Evolutionary conservation across 192 early-diverging fungal species (phyloP).

Genomic region (Gaertneriomyces semiglobifer): DNA sequence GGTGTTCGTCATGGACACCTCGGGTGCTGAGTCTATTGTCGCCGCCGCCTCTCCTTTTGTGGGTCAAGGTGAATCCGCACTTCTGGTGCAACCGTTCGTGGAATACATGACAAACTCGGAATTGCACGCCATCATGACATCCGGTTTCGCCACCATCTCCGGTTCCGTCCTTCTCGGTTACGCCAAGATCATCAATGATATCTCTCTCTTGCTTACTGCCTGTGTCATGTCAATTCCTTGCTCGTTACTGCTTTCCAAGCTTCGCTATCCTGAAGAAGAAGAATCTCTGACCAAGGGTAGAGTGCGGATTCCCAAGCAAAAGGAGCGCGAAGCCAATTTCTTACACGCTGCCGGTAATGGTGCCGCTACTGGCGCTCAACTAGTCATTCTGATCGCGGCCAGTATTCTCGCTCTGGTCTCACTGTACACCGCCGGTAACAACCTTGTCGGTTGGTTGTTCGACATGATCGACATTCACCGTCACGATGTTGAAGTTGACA

Average conservation of each 20-base stretch:
- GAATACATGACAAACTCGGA: constrained; percentile 81
- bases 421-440: constrained; percentile 65
- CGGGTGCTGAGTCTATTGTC: constrained; percentile 79
- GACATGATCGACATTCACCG: constrained; percentile 35
- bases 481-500: constrained; percentile 41
- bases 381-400: constrained; percentile 70
- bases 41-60: constrained; percentile 83
- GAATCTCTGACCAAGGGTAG: constrained; percentile 73
- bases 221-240: constrained; percentile 91
- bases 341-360: constrained; percentile 82
- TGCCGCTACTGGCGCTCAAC: constrained; percentile 73
- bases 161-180: constrained; percentile 75
- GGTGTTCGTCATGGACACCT: constrained; percentile 65
- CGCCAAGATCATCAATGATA: constrained; percentile 62
- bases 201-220: constrained; percentile 68
- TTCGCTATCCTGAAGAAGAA: constrained; percentile 81
- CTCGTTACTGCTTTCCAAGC: constrained; percentile 77
- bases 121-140: constrained; percentile 81
- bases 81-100: constrained; percentile 78
- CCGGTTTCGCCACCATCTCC: constrained; percentile 88
- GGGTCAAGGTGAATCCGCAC: constrained; percentile 76
- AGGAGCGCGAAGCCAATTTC: constrained; percentile 66
- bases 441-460: constrained; percentile 65
- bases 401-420: constrained; percentile 74
- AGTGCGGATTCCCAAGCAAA: constrained; percentile 54